A percentile compares a stretch with the other conserved stretches of the same genome.
Conservation (phyloP, 2,329 filamentous ascomycete species). For the Akanthomyces muscarius region DNA sequence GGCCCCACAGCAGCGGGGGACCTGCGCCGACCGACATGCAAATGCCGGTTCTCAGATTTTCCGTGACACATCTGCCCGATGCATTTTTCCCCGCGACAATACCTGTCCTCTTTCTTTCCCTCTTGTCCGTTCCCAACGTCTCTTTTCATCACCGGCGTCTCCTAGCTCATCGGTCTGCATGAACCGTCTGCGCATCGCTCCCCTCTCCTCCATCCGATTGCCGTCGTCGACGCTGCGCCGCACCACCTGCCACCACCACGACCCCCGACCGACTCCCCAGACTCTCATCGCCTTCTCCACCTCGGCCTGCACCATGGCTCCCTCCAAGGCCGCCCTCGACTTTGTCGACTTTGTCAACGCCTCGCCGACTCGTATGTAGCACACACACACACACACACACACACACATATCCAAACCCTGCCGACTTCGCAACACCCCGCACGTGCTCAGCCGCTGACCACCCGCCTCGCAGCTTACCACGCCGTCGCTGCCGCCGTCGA, state of each 20-base stretch:
- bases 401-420: too few species aligned
- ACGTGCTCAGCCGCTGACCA: slow-evolving; percentile 8
- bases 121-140: neutral
- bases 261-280: neutral
- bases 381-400: neutral
- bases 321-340: slow-evolving; percentile 63
- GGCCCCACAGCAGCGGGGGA: neutral
- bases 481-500: slow-evolving; percentile 76
- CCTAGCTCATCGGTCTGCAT: neutral
- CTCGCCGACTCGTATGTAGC: slow-evolving; percentile 77
- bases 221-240: neutral
- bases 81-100: neutral
- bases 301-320: slow-evolving; percentile 43
- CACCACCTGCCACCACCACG: neutral
- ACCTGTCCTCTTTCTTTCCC: neutral
- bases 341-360: slow-evolving; percentile 93
- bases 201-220: neutral
- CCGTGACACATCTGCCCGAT: neutral
- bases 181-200: neutral
- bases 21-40: slow-evolving; percentile 5
- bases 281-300: slow-evolving; percentile 26
- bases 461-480: slow-evolving; percentile 70
- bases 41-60: neutral
- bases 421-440: neutral
- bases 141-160: neutral